Evolutionary conservation across 2,329 filamentous ascomycete genomes (phyloP).

Genomic region (Verticillium nonalfalfae): DNA sequence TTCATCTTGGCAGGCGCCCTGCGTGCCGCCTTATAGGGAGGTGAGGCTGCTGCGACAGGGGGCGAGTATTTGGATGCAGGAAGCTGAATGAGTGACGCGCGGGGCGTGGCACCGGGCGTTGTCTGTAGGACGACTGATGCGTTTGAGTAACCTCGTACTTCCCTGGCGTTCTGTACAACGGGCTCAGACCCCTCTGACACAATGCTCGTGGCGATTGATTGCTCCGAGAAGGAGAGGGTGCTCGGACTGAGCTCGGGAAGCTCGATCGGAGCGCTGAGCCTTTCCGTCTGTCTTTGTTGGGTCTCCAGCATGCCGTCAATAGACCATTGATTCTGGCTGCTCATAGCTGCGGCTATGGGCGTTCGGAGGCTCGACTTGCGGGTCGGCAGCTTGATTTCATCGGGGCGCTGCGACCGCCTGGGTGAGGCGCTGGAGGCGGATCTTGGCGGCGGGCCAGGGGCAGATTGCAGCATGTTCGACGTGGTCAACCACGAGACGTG

Average conservation of each 20-base stretch:
- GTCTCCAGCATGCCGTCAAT: constrained; percentile 5
- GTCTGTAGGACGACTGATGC: constrained; percentile 19
- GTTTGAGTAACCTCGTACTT: constrained; percentile 19
- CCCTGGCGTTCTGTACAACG: constrained; percentile 22
- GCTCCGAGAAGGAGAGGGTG: constrained; percentile 5
- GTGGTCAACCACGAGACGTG: not conserved
- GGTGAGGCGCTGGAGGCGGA: not conserved
- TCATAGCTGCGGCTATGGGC: not conserved
- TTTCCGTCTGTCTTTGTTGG: constrained; percentile 3
- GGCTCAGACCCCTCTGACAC: constrained; percentile 24
- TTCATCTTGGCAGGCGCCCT: constrained; percentile 7
- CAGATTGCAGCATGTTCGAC: not conserved
- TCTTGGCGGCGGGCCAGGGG: not conserved
- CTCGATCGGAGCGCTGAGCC: constrained; percentile 1
- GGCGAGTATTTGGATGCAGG: not conserved
- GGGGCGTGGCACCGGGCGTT: constrained; percentile 4
- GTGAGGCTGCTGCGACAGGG: not conserved
- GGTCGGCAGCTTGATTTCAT: constrained; percentile 2
- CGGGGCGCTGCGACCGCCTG: constrained; percentile 1
- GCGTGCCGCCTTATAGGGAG: not conserved
- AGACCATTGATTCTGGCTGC: not conserved
- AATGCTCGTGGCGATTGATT: constrained; percentile 24
- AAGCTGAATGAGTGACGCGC: constrained; percentile 4
- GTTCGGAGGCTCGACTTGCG: constrained; percentile 1
- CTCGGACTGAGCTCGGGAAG: constrained; percentile 4